These are phyloP conservation scores for Daedaleopsis nitida DNA, from an alignment of 768 basidiomycete genomes.

Conservation along the genomic window DNA sequence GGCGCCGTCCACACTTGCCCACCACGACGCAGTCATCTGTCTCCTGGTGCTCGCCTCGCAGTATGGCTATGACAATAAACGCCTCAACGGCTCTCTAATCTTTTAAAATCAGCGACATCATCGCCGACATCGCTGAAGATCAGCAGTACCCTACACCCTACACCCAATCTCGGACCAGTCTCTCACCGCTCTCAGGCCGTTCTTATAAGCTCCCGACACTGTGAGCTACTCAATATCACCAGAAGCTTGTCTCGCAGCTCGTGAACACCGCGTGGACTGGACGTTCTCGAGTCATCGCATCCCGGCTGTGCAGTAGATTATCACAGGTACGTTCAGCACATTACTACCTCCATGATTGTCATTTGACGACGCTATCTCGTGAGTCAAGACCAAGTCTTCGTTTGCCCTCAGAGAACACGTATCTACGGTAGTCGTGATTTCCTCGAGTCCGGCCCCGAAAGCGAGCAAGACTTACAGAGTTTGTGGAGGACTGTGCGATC, in stretches of 20 bases:
- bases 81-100: neutral
- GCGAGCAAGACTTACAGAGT: neutral
- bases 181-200: neutral
- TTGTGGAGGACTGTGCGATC: neutral
- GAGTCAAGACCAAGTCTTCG: neutral
- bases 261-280: conserved; percentile 2
- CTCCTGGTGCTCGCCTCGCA: neutral
- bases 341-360: neutral
- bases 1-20: neutral
- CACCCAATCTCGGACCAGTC: conserved; percentile 2
- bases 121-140: conserved; percentile 17
- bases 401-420: neutral
- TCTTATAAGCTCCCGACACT: neutral
- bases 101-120: conserved; percentile 3
- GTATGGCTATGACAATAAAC: neutral
- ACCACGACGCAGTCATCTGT: neutral
- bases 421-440: neutral
- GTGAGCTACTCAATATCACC: neutral
- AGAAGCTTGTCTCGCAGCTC: neutral
- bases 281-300: neutral
- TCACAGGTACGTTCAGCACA: neutral
- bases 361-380: neutral
- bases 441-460: no score
- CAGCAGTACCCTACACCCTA: conserved; percentile 19
- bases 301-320: neutral